Evolutionary conservation across 805 yeast genomes (phyloP).

Genomic region (Lipomyces oligophaga): DNA sequence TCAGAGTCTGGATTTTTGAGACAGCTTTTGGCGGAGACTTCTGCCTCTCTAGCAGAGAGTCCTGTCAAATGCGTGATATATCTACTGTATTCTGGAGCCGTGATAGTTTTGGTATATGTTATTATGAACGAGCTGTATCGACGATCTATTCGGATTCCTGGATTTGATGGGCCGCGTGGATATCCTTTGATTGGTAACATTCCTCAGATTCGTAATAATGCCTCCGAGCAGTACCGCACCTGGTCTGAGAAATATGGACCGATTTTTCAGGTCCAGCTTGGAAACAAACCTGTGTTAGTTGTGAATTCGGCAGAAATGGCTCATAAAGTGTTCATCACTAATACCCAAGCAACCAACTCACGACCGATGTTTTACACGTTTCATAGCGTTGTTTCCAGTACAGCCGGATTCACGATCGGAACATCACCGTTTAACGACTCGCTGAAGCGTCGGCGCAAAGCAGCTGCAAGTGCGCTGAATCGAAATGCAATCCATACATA

Average conservation of each 20-base stretch:
- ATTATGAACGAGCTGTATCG: constrained; percentile 11
- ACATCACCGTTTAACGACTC: constrained; percentile 45
- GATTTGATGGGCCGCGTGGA: constrained; percentile 29
- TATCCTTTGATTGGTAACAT: constrained; percentile 28
- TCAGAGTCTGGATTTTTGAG: too few species aligned
- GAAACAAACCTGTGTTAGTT: constrained; percentile 53
- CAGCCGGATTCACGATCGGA: constrained; percentile 43
- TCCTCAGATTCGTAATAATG: constrained; percentile 24
- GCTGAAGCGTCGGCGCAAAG: constrained; percentile 39
- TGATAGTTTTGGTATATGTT: constrained; percentile 1
- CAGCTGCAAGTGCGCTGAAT: constrained; percentile 42
- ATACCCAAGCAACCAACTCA: constrained; percentile 55
- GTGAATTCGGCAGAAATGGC: constrained; percentile 63
- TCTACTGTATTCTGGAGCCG: too few species aligned
- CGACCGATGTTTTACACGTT: constrained; percentile 66
- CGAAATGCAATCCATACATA: constrained; percentile 41
- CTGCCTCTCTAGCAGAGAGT: too few species aligned
- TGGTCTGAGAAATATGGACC: constrained; percentile 38
- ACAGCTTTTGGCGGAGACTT: too few species aligned
- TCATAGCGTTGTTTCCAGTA: constrained; percentile 52
- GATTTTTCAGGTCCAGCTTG: constrained; percentile 63
- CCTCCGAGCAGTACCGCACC: constrained; percentile 32
- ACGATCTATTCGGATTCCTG: constrained; percentile 13
- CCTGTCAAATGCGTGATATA: too few species aligned
- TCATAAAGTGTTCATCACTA: constrained; percentile 49